These are phyloP conservation scores for Kockovaella imperatae DNA, from an alignment of 768 basidiomycete species.

Conservation along the genomic window DNA sequence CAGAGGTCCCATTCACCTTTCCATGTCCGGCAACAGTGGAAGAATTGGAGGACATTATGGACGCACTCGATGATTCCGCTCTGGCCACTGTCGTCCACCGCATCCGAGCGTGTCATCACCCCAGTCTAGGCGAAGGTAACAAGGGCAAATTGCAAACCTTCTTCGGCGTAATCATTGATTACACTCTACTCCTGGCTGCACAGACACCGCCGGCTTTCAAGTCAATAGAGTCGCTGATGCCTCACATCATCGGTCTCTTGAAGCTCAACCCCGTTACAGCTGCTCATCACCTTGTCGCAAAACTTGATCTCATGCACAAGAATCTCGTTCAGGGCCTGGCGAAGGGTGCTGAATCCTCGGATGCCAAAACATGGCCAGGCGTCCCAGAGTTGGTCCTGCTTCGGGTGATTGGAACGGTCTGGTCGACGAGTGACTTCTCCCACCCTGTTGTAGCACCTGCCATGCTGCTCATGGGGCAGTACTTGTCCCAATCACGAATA, in stretches of 20 bases:
- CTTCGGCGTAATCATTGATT: conserved; percentile 72
- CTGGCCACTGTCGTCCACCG: conserved; percentile 76
- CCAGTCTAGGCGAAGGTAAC: conserved; percentile 84
- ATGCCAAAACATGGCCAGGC: conserved; percentile 82
- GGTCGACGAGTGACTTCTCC: conserved; percentile 91
- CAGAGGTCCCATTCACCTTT: conserved; percentile 86
- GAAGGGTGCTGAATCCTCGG: conserved; percentile 54
- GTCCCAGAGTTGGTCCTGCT: conserved; percentile 71
- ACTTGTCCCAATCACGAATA: conserved; percentile 75
- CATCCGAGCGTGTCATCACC: conserved; percentile 82
- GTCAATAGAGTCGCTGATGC: conserved; percentile 60
- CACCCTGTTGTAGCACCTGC: conserved; percentile 83
- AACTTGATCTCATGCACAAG: conserved; percentile 85
- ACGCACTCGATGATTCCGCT: conserved; percentile 62
- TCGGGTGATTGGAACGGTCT: conserved; percentile 68
- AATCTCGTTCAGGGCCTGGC: conserved; percentile 78
- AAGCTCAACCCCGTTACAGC: conserved; percentile 71
- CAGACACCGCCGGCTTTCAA: conserved; percentile 57
- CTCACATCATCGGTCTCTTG: conserved; percentile 70
- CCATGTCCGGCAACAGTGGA: conserved; percentile 78
- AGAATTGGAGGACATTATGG: conserved; percentile 77
- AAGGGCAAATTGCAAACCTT: conserved; percentile 79
- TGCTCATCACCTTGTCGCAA: conserved; percentile 70
- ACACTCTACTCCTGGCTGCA: conserved; percentile 67
- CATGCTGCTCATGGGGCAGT: conserved; percentile 80